Percentiles rank a stretch among this genome's conserved stretches.
phyloP scores from a whole-genome alignment of 805 yeast species.

The Ogataea neopini region DNA sequence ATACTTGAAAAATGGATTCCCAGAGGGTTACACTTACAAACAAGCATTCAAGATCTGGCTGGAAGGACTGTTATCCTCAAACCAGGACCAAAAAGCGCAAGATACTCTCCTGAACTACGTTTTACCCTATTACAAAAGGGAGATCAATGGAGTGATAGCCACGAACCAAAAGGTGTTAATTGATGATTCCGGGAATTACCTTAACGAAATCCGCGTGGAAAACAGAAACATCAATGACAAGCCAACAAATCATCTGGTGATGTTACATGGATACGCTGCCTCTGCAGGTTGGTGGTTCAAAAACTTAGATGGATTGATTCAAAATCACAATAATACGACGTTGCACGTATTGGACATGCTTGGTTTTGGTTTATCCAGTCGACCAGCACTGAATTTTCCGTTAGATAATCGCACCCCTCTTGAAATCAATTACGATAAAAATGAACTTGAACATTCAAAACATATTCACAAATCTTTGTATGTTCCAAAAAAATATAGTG shows the following conservation, averaged over 20 bases:
- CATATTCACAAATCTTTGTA: constrained; percentile 28
- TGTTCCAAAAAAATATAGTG: constrained; percentile 23
- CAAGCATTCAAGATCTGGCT: constrained; percentile 31
- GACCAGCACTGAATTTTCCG: constrained; percentile 37
- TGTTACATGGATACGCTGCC: constrained; percentile 61
- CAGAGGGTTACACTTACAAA: constrained; percentile 14
- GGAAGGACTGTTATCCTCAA: constrained; percentile 17
- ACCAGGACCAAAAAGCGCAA: constrained; percentile 27
- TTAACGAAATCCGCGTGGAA: constrained; percentile 33
- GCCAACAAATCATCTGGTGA: constrained; percentile 41
- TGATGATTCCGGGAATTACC: constrained; percentile 10
- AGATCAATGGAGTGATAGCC: constrained; percentile 18
- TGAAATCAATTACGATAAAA: constrained; percentile 25
- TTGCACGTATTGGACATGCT: constrained; percentile 49
- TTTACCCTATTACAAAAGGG: constrained; percentile 30
- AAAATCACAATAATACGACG: constrained; percentile 23
- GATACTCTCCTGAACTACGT: constrained; percentile 24
- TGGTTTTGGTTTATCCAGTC: constrained; percentile 57
- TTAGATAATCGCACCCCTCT: constrained; percentile 30
- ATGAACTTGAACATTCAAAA: constrained; percentile 19
- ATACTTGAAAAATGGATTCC: constrained; percentile 18
- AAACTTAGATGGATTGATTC: constrained; percentile 46
- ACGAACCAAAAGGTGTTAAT: constrained; percentile 16
- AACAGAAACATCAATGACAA: constrained; percentile 10
- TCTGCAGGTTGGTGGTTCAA: constrained; percentile 57